Conservation (phyloP, 345 rosid species). For the Raphanus raphanistrum region DNA sequence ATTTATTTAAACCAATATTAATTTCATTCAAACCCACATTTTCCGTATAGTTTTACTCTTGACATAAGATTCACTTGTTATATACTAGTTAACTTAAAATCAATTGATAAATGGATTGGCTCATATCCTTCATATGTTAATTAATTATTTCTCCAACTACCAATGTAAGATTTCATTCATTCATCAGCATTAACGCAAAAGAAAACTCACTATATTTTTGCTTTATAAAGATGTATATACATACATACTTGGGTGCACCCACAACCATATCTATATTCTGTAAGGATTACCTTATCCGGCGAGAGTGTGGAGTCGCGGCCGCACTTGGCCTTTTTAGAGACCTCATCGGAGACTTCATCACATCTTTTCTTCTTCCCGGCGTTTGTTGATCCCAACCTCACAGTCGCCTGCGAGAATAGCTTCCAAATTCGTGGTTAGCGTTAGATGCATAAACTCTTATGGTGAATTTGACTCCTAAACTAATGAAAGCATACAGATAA, state of each 20-base stretch:
- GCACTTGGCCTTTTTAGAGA: conserved; percentile 54
- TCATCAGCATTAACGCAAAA: background rate
- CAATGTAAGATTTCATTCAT: background rate
- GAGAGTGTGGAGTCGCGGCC: conserved; percentile 53
- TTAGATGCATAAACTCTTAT: background rate
- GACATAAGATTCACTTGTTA: too few relatives aligned
- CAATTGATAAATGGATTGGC: too few relatives aligned
- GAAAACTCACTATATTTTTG: background rate
- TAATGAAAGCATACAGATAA: background rate
- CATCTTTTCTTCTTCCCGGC: conserved; percentile 70
- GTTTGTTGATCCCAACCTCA: conserved; percentile 46
- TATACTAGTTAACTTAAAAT: too few relatives aligned
- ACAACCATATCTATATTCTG: background rate
- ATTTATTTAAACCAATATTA: background rate
- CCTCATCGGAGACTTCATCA: conserved; percentile 52
- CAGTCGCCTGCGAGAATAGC: conserved; percentile 41
- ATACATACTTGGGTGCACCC: background rate
- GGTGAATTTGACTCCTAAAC: background rate
- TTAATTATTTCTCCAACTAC: background rate
- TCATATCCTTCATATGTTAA: too few relatives aligned
- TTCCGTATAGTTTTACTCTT: background rate
- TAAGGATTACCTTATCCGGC: conserved; percentile 56
- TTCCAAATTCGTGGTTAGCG: background rate
- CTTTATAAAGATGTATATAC: background rate
- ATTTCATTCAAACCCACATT: background rate